Evolutionary conservation across 1,139 yeast genomes (phyloP).

Genomic region (Sugiyamaella japonica): DNA sequence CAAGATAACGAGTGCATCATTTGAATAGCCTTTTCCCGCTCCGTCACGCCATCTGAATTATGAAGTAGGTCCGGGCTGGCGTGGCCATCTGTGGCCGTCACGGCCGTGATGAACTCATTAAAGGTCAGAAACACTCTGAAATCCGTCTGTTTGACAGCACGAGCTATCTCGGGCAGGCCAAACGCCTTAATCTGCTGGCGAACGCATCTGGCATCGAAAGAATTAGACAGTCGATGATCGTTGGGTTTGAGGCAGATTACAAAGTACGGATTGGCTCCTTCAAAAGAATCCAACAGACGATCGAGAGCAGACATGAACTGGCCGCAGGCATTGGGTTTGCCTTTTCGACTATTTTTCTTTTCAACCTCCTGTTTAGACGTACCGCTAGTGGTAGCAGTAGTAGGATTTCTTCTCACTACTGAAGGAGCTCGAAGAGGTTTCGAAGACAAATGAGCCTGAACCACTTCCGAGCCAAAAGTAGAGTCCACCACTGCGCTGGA

Average conservation of each 20-base stretch:
- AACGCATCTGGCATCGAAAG: slow-evolving; percentile 46
- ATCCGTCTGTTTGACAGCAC: slow-evolving; percentile 42
- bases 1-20: slow-evolving; percentile 39
- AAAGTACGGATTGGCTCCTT: slow-evolving; percentile 44
- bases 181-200: slow-evolving; percentile 46
- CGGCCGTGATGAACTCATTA: slow-evolving; percentile 40
- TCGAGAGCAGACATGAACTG: slow-evolving; percentile 42
- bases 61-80: slow-evolving; percentile 22
- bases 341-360: slow-evolving; percentile 19
- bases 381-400: slow-evolving; percentile 7
- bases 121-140: slow-evolving; percentile 44
- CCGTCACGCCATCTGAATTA: slow-evolving; percentile 27
- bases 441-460: slow-evolving; percentile 44
- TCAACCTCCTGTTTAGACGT: background rate
- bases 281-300: slow-evolving; percentile 41
- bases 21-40: slow-evolving; percentile 40
- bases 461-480: slow-evolving; percentile 38
- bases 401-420: slow-evolving; percentile 30
- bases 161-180: slow-evolving; percentile 45
- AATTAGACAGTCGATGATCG: slow-evolving; percentile 41
- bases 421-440: slow-evolving; percentile 45
- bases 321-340: slow-evolving; percentile 37
- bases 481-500: slow-evolving; percentile 44
- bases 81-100: slow-evolving; percentile 30
- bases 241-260: slow-evolving; percentile 46